phyloP scores from a whole-genome alignment of 1,284 basidiomycete genomes.

The Omphalotus olearius region DNA sequence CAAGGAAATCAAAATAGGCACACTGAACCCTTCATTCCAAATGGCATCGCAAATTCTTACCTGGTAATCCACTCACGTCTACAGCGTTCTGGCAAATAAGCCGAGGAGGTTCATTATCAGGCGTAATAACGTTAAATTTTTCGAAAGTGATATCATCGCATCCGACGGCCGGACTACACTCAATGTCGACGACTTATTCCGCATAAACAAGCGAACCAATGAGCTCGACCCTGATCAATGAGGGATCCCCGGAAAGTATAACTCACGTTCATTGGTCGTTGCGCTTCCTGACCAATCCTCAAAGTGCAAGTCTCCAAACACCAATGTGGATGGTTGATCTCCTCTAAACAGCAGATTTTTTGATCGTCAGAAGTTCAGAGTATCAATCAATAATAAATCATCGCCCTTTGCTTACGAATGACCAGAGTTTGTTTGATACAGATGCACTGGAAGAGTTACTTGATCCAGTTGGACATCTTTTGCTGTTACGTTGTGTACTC shows the following conservation, averaged over 20 bases:
- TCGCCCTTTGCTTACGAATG: slow-evolving; percentile 34
- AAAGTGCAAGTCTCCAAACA: slow-evolving; percentile 46
- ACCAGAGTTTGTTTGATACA: slow-evolving; percentile 52
- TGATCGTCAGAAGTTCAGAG: background rate
- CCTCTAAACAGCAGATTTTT: slow-evolving; percentile 27
- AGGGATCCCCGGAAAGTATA: background rate
- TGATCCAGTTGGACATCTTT: slow-evolving; percentile 43
- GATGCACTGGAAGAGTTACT: slow-evolving; percentile 41
- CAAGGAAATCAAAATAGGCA: too few relatives aligned
- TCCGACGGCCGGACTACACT: slow-evolving; percentile 47
- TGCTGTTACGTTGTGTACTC: slow-evolving; percentile 45
- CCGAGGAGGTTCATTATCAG: slow-evolving; percentile 30
- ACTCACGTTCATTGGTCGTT: slow-evolving; percentile 37
- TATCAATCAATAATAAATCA: background rate
- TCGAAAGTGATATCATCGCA: slow-evolving; percentile 43
- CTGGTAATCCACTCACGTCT: slow-evolving; percentile 36
- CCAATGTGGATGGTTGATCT: slow-evolving; percentile 44
- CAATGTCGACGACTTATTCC: slow-evolving; percentile 47
- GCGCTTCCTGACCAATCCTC: slow-evolving; percentile 47
- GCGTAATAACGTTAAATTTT: slow-evolving; percentile 36
- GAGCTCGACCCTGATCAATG: slow-evolving; percentile 5
- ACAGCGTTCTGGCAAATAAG: slow-evolving; percentile 46
- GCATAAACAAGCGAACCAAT: background rate
- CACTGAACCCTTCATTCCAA: background rate
- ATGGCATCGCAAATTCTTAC: slow-evolving; percentile 18